Evolutionary conservation across 108 stramenopile species (phyloP).

Genomic region (Licmophora abbreviata): DNA sequence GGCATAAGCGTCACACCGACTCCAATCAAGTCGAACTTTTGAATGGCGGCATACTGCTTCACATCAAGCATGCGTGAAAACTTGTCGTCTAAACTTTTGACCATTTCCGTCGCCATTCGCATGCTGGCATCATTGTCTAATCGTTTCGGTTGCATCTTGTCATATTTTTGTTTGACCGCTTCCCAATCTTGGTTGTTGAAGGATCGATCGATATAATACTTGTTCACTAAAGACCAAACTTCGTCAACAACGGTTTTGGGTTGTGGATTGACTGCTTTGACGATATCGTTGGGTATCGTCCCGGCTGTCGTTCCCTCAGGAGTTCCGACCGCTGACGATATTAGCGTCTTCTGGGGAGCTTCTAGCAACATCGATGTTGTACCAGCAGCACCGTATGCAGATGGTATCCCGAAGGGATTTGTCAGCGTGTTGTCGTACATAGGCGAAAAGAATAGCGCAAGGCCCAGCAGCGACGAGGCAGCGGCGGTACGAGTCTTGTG

Average conservation of each 20-base stretch:
- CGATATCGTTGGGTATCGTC: too few species aligned
- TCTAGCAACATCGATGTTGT: too few species aligned
- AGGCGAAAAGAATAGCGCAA: too few species aligned
- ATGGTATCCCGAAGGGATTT: too few species aligned
- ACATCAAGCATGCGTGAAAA: conserved; percentile 66
- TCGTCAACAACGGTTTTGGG: conserved; percentile 47
- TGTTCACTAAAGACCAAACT: conserved; percentile 65
- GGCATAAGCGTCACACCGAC: conserved; percentile 83
- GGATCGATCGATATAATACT: conserved; percentile 67
- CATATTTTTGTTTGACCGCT: conserved; percentile 6
- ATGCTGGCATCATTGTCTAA: conserved; percentile 23
- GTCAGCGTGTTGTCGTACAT: too few species aligned
- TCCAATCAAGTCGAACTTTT: conserved; percentile 83
- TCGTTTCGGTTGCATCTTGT: background rate
- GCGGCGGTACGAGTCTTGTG: too few species aligned
- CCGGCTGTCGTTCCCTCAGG: too few species aligned
- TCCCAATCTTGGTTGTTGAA: conserved; percentile 58
- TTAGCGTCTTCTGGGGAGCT: too few species aligned
- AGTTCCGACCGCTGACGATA: too few species aligned
- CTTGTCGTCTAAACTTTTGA: conserved; percentile 62
- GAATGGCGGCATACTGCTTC: conserved; percentile 56
- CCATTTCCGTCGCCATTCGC: conserved; percentile 58
- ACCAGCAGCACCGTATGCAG: too few species aligned
- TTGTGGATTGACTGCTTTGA: too few species aligned
- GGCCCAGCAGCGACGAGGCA: too few species aligned